Base-by-base conservation (phyloP, 1,284 basidiomycete genomes). In the Boletus calvinii region DNA sequence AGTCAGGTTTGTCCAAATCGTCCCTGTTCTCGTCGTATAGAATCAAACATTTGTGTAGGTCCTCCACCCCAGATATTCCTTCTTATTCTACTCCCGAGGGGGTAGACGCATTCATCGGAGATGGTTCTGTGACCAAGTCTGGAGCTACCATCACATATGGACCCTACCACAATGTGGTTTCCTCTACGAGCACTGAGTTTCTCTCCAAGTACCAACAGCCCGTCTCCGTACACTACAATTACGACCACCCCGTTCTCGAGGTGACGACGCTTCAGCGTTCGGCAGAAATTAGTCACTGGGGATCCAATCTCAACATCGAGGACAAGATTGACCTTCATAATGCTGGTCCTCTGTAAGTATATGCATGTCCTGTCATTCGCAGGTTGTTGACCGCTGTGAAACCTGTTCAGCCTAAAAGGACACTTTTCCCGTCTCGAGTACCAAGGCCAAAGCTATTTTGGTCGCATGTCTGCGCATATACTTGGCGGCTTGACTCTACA, bases 251-350 rank as follows among this genome's bases (percentile, higher is more conserved):
- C 0, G 81, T 97, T 38, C 70, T 94, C 12, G 85, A 92, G 56
- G 75, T 97, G 50, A 79, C 78, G 18, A 83, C 77, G 26, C 79
- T 96, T 42, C 78, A 84, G 52, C 85, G 97, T 41, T 68, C 79
- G 0, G 94, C 90, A 2, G 94, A 99, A 73, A 85, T 99, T 60
- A 94, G 92, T 57, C 96, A 99, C 69, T 99, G 96, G 97, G 94
- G 95, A 38, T 84, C 86, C 46, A 98, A 96, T 69, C 71, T 99
- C 38, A 96, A 97, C 65, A 87, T 96, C 42, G 83, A 98, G 69
- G 95, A 99, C 71, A 83, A 90, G 43, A 83, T 98, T 55, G 69
- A 81, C 54, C 74, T 99, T 18, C 81, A 83, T 67, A 99, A 99
- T 67, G 87, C 85, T 53, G 96, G 96, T 0, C 92, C 96, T 12